phyloP scores from a whole-genome alignment of 2,329 filamentous ascomycete species.

The Fusarium algeriense region DNA sequence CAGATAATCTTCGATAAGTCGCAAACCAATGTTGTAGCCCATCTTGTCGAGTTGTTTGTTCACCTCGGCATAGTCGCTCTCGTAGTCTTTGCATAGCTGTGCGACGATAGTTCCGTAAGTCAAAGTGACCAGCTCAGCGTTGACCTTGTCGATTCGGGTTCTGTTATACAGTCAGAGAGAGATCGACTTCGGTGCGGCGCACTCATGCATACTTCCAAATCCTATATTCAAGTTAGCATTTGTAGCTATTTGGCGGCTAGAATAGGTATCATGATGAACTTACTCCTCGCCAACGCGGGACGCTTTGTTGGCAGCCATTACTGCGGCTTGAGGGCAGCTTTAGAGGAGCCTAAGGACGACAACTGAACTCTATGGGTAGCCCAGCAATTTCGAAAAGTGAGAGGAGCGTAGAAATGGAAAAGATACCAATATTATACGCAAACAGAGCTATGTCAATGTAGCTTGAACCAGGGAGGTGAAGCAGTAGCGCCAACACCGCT shows the following conservation, averaged over 20 bases:
- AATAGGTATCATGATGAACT: conserved; percentile 46
- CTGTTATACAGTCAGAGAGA: conserved; percentile 60
- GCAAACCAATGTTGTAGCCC: conserved; percentile 98
- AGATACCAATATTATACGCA: not conserved
- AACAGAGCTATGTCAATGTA: conserved; percentile 12
- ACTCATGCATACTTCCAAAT: conserved; percentile 85
- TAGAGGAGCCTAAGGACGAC: not conserved
- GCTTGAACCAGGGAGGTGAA: conserved; percentile 31
- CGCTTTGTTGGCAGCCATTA: conserved; percentile 71
- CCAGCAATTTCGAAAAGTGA: not conserved
- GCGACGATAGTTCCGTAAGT: conserved; percentile 98
- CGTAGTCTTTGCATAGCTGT: conserved; percentile 96
- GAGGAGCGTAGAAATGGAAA: not conserved
- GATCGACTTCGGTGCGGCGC: not conserved
- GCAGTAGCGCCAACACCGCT: conserved; percentile 38
- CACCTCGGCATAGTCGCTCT: conserved; percentile 92
- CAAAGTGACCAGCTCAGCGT: conserved; percentile 95
- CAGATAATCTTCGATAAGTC: conserved; percentile 96
- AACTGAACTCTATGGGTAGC: not conserved
- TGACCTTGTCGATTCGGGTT: conserved; percentile 96
- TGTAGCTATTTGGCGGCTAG: conserved; percentile 2
- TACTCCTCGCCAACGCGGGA: conserved; percentile 73
- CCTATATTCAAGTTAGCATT: conserved; percentile 63
- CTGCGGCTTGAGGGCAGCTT: conserved; percentile 26
- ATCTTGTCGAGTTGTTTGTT: conserved; percentile 99